Base-by-base conservation (phyloP, 169 alveolate species). In the Condylostoma magnum region DNA sequence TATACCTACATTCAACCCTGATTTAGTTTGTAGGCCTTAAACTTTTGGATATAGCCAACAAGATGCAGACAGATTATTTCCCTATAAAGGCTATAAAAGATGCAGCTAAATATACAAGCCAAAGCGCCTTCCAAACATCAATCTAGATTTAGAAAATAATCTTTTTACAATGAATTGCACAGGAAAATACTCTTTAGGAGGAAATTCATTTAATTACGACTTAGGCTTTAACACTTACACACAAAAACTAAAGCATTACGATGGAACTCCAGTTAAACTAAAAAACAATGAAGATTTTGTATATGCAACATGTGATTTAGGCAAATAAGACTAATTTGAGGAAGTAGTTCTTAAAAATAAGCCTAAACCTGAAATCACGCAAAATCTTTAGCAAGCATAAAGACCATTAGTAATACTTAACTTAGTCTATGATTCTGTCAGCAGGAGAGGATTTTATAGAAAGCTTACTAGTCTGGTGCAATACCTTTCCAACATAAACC, bases 381-480 rank as follows among this genome's bases (percentile, higher is more conserved):
- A n/a, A 1, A 22, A 46, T 3, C 73, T 34, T 15, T 4, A 36
- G 2, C 57, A 37, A 18, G n/a, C n/a, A n/a, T n/a, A n/a, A 37
- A 33, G 33, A 36, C 73, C 73, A n/a, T 27, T 63, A 12, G 41
- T 41, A 3, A 38, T 63, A 18, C 28, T 63, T 4, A 63, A n/a
- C 2, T 22, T 67, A 51, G 50, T 52, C 5, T 50, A 48, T 12
- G 76, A 67, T 50, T 67, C 76, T 15, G 76, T 67, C 12, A 25
- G 52, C 6, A 30, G 76, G 20, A 22, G 65, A 20, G 15, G 12
- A 20, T 67, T 67, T 6, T 67, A 33, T 34, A 22, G 76, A 27
- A 67, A 67, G 41, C 3, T 67, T 60, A 60, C 76, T 18, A n/a
- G 33, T 48, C 46, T 65, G 28, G 44, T 67, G 12, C 38, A 67